Conservation (phyloP, 441 rosid species). For the Erodium moschatum region DNA sequence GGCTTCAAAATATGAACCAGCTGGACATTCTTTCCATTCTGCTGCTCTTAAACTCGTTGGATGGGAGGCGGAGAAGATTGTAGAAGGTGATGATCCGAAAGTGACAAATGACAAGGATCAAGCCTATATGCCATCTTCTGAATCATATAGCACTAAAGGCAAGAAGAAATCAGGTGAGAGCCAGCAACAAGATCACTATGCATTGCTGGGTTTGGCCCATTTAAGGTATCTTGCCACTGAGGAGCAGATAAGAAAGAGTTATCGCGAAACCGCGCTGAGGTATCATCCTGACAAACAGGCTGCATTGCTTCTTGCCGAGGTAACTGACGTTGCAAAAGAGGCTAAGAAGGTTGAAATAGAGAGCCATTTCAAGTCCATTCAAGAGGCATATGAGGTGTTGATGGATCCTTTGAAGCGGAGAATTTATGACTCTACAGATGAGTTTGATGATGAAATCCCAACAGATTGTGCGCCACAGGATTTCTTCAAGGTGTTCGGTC, state of each 20-base stretch:
- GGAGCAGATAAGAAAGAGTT: conserved; percentile 85
- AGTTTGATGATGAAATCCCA: conserved; percentile 94
- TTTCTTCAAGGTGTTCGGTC: conserved; percentile 90
- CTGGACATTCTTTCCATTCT: conserved; percentile 79
- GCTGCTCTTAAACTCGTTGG: conserved; percentile 80
- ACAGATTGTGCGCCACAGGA: conserved; percentile 77
- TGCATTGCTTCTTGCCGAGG: conserved; percentile 73
- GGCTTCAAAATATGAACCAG: conserved; percentile 71
- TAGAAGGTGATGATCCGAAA: conserved; percentile 43
- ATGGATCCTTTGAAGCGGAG: conserved; percentile 83
- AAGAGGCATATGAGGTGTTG: conserved; percentile 84
- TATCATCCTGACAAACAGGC: conserved; percentile 96
- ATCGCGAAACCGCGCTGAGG: conserved; percentile 88
- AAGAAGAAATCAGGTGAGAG: conserved; percentile 73
- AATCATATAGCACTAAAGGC: conserved; percentile 65
- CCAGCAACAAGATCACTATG: conserved; percentile 85
- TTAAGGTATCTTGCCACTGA: conserved; percentile 89
- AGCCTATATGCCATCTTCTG: conserved; percentile 49
- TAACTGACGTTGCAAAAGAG: conserved; percentile 84
- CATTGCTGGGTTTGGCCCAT: conserved; percentile 77
- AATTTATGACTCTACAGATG: conserved; percentile 85
- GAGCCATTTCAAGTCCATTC: conserved; percentile 71
- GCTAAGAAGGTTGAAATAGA: conserved; percentile 87
- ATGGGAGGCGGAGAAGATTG: conserved; percentile 39
- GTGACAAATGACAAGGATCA: conserved; percentile 46